Evolutionary conservation across 2,329 filamentous ascomycete genomes (phyloP), one percentile per base, ranked within the genome.

Genomic region (Monosporascus sp.): DNA sequence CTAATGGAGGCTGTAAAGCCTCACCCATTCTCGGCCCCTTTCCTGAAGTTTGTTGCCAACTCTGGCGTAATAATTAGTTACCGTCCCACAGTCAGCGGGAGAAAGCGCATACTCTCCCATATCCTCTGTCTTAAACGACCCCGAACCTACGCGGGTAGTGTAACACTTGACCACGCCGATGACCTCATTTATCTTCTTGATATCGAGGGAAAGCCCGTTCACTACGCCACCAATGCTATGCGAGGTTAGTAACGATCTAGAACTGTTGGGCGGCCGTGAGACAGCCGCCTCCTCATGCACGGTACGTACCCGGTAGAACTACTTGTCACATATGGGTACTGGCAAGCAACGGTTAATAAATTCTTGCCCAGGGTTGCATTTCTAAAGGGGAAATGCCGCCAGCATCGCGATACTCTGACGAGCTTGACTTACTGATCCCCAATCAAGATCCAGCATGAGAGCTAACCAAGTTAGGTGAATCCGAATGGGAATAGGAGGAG

Each of bases 71-170:
- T 14, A n/a, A 9, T 41, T 20, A 41, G 40, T 41, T 9, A 9
- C 27, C 27, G 27, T 27, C 27, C 8, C 27, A 27, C 8, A 9
- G 27, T 27, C 27, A 27, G 27, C 3, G 27, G 27, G 8, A 11
- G 8, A 27, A 27, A 27, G 3, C 27, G 8, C 27, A 27, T 27
- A 27, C n/a, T 69, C 67, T n/a, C 60, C 65, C 16, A 59, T 52
- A 24, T 64, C 76, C 65, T 85, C 82, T 4, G 80, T 82, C 2
- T 80, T 79, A 68, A 85, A 84, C 5, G 80, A 79, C 11, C 81
- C 81, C 37, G 74, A 74, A 53, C 72, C 74, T 27, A 80, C 78
- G 44, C 76, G 71, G 11, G 81, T 85, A 35, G 81, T 84, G 67
- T 84, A 82, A 19, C 41, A 46, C 61, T 82, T 82, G 20, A 82